A percentile compares a stretch with the other conserved stretches of the same genome.
These are phyloP conservation scores for Solanum sitiens DNA, from an alignment of 257 asterid species.

Conservation along the genomic window DNA sequence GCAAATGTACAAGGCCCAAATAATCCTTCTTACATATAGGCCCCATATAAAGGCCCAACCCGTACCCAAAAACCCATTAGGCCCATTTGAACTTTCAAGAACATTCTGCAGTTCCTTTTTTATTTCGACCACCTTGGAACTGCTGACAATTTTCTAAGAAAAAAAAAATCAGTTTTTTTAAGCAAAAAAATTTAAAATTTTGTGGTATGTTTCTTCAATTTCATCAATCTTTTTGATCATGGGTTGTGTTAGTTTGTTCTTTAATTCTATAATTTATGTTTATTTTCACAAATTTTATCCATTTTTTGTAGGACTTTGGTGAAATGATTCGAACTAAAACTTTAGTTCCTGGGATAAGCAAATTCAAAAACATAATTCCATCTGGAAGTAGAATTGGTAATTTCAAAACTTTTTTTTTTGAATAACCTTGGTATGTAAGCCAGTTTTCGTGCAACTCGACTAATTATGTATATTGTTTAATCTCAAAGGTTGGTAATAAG, in stretches of 20 bases:
- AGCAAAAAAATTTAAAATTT: neutral
- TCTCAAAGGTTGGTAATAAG: neutral
- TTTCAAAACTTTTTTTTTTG: neutral
- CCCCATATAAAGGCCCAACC: neutral
- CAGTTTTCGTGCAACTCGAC: neutral
- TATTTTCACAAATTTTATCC: neutral
- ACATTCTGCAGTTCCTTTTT: neutral
- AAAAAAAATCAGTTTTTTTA: neutral
- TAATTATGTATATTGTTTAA: neutral
- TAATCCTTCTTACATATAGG: neutral
- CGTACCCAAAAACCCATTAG: neutral
- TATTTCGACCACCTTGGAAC: neutral
- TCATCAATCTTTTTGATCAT: neutral
- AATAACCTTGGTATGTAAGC: neutral
- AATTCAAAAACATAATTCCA: neutral
- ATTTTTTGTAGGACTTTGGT: neutral
- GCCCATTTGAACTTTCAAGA: slow-evolving; percentile 17
- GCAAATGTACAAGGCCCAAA: neutral
- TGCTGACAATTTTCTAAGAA: neutral
- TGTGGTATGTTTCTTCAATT: neutral
- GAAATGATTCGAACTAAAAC: slow-evolving; percentile 13
- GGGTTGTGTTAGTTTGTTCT: neutral
- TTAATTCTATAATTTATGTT: neutral
- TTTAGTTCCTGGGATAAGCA: neutral
- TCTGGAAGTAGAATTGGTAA: slow-evolving; percentile 24